These are phyloP conservation scores for Blattamonas nauphoetae DNA, from an alignment of 78 protist genomes.

Conservation along the genomic window DNA sequence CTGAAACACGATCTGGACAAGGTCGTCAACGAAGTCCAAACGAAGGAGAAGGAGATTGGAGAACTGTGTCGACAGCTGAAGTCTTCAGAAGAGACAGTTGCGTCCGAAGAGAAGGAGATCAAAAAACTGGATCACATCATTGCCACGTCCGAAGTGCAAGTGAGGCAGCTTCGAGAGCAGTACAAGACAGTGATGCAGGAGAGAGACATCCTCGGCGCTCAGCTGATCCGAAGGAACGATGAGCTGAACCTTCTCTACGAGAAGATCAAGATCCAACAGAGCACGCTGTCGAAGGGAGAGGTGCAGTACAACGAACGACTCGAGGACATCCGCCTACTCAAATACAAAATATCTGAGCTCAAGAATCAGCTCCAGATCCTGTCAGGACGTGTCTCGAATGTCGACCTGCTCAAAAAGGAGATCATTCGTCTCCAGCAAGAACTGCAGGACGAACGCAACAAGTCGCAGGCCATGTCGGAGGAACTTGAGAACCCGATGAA, in stretches of 20 bases:
- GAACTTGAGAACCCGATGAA: slow-evolving; percentile 84
- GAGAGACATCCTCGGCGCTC: slow-evolving; percentile 71
- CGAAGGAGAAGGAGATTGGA: slow-evolving; percentile 23
- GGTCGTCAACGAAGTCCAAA: neutral
- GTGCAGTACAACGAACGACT: slow-evolving; percentile 39
- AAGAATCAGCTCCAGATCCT: slow-evolving; percentile 1
- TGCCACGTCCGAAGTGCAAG: slow-evolving; percentile 53
- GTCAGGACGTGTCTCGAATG: neutral
- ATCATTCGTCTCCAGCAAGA: slow-evolving; percentile 56
- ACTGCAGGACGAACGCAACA: slow-evolving; percentile 63
- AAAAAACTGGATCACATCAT: slow-evolving; percentile 49
- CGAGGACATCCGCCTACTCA: slow-evolving; percentile 59
- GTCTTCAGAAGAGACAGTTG: neutral
- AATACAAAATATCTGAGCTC: slow-evolving; percentile 15
- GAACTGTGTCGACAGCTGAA: neutral
- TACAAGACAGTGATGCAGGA: slow-evolving; percentile 51
- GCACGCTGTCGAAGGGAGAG: slow-evolving; percentile 72
- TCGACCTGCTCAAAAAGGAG: slow-evolving; percentile 34
- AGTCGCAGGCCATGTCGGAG: slow-evolving; percentile 43
- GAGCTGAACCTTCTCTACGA: slow-evolving; percentile 80
- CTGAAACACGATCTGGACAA: neutral
- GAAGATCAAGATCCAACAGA: slow-evolving; percentile 67
- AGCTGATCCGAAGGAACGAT: slow-evolving; percentile 79
- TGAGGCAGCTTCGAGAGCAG: slow-evolving; percentile 52
- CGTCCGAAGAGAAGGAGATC: slow-evolving; percentile 36